phyloP scores from a whole-genome alignment of 495 filamentous ascomycete genomes.

The Durotheca rogersii region DNA sequence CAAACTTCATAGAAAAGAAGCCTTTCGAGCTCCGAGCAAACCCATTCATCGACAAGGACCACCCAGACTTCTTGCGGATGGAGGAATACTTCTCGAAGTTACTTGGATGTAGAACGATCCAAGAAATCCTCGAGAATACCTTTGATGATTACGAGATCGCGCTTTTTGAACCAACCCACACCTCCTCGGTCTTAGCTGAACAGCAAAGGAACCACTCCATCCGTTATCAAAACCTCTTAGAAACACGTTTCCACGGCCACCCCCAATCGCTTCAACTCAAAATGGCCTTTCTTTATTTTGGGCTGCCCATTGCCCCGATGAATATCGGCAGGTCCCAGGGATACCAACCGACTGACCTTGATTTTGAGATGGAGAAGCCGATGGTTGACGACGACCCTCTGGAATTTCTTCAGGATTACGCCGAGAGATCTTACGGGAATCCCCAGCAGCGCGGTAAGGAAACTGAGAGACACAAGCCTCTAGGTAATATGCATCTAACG shows the following conservation, averaged over 20 bases:
- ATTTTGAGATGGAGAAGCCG: conserved; percentile 2
- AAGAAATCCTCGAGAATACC: conserved; percentile 24
- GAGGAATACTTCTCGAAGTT: conserved; percentile 28
- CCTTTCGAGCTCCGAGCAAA: conserved; percentile 19
- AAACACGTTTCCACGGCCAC: conserved; percentile 26
- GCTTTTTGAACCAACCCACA: conserved; percentile 21
- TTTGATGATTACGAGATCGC: conserved; percentile 32
- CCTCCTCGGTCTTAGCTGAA: conserved; percentile 13
- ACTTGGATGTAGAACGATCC: conserved; percentile 15
- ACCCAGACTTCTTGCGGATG: conserved; percentile 18
- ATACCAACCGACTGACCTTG: conserved; percentile 8
- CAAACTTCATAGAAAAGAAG: background rate
- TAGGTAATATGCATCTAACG: background rate
- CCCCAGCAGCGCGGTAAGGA: conserved; percentile 9
- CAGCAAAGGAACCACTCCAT: conserved; percentile 18
- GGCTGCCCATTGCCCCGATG: conserved; percentile 31
- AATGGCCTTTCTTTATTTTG: conserved; percentile 33
- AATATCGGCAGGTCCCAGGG: conserved; percentile 6
- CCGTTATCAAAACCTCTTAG: conserved; percentile 17
- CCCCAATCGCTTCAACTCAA: conserved; percentile 25
- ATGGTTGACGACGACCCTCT: conserved; percentile 1
- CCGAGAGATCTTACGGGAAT: conserved; percentile 8
- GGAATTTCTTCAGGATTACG: conserved; percentile 19
- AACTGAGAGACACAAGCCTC: too few species aligned
- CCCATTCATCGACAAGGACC: conserved; percentile 10